Base-by-base conservation (phyloP, 2,329 filamentous ascomycete species). In the Botrytis hyacinthi region DNA sequence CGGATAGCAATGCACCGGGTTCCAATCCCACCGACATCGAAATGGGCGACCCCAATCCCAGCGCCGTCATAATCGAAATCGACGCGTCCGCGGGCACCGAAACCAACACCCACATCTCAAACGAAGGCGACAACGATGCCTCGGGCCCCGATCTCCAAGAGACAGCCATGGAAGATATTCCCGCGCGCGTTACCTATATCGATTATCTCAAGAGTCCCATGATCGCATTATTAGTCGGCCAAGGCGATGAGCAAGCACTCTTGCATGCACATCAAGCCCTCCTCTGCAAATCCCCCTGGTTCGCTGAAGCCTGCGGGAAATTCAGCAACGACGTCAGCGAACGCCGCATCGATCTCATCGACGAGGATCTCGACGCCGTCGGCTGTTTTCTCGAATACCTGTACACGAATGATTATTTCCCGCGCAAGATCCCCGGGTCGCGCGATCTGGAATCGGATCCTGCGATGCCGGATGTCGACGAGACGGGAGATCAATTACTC, bases 361-460 rank as follows among this genome's bases (percentile, higher is more conserved):
- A 87, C 76, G 91, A 93, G 78, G 87, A 93, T 78, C 82, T 93
- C 63, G 91, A 93, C 76, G 91, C 93, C 35, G 90, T 93, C 72
- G 91, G 92, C 75, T 93, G 90, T 81, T 93, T 95, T 78, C 87
- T 96, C 78, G 92, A 96, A 82, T 97, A 89, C 81, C 89, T 95
- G 70, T 97, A 97, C 83, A 95, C 92, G 1, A 88, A 88, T 81
- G 93, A 97, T 83, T 96, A 98, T 86, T 97, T 95, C 84, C 93
- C 94, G 32, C 87, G 87, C 78, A 89, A 90, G 78, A 81, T 91
- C 22, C 83, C 87, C 26, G 88, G 89, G 71, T 87, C 91, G 78
- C 90, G 90, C 61, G 84, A 86, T 42, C 89, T 97, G 63, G 93
- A 97, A 80, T 81, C 86, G 72, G 92, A 95, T 80, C 87, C 91